These are phyloP conservation scores for Blastomyces parvus DNA, from an alignment of 2,329 filamentous ascomycete genomes.

Conservation along the genomic window DNA sequence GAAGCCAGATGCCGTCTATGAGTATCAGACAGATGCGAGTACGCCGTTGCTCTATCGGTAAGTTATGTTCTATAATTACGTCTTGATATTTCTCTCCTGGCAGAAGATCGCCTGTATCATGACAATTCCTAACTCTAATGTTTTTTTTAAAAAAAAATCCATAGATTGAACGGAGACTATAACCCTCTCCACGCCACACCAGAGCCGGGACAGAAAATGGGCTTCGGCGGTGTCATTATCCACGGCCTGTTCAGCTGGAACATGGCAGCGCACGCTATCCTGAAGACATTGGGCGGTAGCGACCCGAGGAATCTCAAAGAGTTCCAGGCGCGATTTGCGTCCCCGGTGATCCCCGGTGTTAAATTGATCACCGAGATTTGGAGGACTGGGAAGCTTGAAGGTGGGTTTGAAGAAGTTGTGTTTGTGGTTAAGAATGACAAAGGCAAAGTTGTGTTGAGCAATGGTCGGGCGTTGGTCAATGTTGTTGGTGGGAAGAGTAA, in stretches of 20 bases:
- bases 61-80: constrained; percentile 13
- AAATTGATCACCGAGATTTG: constrained; percentile 74
- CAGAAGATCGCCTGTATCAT: neutral
- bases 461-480: constrained; percentile 72
- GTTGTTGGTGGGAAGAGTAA: constrained; percentile 52
- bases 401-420: constrained; percentile 69
- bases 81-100: neutral
- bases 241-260: constrained; percentile 89
- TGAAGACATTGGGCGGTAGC: constrained; percentile 63
- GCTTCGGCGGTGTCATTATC: constrained; percentile 80
- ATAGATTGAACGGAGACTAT: constrained; percentile 80
- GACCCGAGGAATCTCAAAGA: constrained; percentile 75
- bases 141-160: constrained; percentile 8
- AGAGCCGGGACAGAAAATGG: constrained; percentile 78
- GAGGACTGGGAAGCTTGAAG: constrained; percentile 55
- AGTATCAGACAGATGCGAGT: constrained; percentile 60
- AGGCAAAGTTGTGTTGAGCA: constrained; percentile 77
- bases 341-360: constrained; percentile 73
- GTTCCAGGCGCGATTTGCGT: constrained; percentile 81
- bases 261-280: constrained; percentile 60
- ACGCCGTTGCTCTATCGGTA: constrained; percentile 65
- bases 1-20: constrained; percentile 59
- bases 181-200: constrained; percentile 86
- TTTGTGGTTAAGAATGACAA: constrained; percentile 70
- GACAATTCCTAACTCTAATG: neutral